phyloP scores from a whole-genome alignment of 345 rosid genomes.

The Toxicodendron radicans region DNA sequence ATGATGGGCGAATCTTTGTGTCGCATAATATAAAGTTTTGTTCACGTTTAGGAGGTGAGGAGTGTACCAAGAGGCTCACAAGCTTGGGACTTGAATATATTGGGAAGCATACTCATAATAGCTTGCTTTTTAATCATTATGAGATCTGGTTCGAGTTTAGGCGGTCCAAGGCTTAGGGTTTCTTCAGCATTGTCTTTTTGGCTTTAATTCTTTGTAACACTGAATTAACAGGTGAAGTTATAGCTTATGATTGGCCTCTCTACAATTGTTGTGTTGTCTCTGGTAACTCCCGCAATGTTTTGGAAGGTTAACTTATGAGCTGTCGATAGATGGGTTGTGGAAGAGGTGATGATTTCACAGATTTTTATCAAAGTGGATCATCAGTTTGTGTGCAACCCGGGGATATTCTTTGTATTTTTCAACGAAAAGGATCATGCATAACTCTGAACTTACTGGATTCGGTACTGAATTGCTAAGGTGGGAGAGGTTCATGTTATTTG shows the following conservation, averaged over 20 bases:
- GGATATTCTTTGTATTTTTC: background rate
- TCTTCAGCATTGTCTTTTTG: background rate
- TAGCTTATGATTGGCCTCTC: background rate
- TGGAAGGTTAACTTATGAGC: background rate
- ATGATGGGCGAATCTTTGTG: slow-evolving; percentile 81
- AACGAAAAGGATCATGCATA: background rate
- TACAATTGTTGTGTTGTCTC: slow-evolving; percentile 7
- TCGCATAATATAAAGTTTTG: slow-evolving; percentile 95
- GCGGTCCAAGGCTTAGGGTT: slow-evolving; percentile 45
- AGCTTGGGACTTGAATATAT: slow-evolving; percentile 79
- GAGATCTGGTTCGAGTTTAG: slow-evolving; percentile 93
- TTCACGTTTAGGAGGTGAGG: slow-evolving; percentile 73
- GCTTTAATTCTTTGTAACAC: slow-evolving; percentile 6
- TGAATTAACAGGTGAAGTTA: slow-evolving; percentile 3
- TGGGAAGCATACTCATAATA: slow-evolving; percentile 78
- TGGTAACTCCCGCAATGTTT: background rate
- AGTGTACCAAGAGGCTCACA: slow-evolving; percentile 66
- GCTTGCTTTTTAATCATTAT: slow-evolving; percentile 91
- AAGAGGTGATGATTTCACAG: slow-evolving; percentile 11
- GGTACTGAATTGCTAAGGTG: background rate
- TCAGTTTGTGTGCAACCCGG: background rate
- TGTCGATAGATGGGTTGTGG: background rate
- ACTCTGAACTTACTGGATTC: background rate
- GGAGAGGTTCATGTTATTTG: background rate
- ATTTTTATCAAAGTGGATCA: slow-evolving; percentile 8